Evolutionary conservation across 2,329 filamentous ascomycete genomes (phyloP).

Genomic region (Aspergillus clavatus): DNA sequence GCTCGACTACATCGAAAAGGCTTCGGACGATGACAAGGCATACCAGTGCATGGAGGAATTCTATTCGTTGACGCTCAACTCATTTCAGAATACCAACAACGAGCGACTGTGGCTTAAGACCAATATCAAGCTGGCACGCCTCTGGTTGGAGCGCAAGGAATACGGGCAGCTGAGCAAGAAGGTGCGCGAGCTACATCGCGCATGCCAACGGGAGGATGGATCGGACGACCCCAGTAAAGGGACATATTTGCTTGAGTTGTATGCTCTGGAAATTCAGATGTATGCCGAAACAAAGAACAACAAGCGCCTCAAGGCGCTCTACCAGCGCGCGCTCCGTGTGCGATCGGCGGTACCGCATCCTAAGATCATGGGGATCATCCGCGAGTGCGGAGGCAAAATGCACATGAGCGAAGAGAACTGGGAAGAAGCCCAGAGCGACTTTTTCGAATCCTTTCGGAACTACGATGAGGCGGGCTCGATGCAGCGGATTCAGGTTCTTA

Average conservation of each 20-base stretch:
- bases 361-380: conserved; percentile 98
- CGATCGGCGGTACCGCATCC: conserved; percentile 97
- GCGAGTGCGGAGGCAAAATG: conserved; percentile 99
- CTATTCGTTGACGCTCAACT: conserved; percentile 87
- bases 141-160: conserved; percentile 87
- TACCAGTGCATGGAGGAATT: conserved; percentile 87
- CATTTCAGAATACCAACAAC: conserved; percentile 96
- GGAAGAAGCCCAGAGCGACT: conserved; percentile 94
- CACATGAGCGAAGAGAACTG: conserved; percentile 99
- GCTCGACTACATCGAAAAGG: conserved; percentile 96
- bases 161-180: conserved; percentile 77
- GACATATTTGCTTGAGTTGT: conserved; percentile 92
- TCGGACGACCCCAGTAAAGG: conserved; percentile 83
- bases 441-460: conserved; percentile 97
- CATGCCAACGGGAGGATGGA: conserved; percentile 83
- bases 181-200: conserved; percentile 78
- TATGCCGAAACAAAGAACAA: conserved; percentile 95
- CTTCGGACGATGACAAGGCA: conserved; percentile 65
- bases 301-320: conserved; percentile 89
- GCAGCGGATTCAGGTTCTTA: conserved; percentile 93
- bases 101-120: conserved; percentile 97
- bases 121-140: conserved; percentile 89
- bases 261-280: conserved; percentile 98
- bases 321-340: conserved; percentile 85
- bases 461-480: conserved; percentile 97